Percentiles rank a stretch among this genome's conserved stretches.
Evolutionary conservation across 352 stramenopile genomes (phyloP).

Genomic region (Globisporangium viniferum): DNA sequence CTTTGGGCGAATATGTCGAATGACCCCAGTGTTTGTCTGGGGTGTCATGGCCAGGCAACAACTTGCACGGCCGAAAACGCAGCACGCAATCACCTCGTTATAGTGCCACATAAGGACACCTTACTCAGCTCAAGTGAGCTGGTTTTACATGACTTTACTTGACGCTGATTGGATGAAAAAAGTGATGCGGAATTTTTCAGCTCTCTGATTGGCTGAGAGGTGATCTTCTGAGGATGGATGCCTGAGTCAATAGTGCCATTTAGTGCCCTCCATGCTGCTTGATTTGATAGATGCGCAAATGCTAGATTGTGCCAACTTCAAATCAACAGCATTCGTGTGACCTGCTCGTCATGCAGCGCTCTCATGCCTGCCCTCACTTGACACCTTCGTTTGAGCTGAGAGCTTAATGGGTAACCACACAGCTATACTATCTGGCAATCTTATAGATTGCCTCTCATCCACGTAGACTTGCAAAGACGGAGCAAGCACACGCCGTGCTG

Average conservation of each 20-base stretch:
- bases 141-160: not conserved
- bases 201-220: not conserved
- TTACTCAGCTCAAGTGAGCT: conserved; percentile 1
- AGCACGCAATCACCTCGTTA: conserved; percentile 4
- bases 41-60: not conserved
- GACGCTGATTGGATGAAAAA: not conserved
- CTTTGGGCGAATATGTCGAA: conserved; percentile 1
- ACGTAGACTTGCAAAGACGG: not conserved
- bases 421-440: not conserved
- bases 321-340: not conserved
- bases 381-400: not conserved
- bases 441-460: not conserved
- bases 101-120: not conserved
- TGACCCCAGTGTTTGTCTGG: not conserved
- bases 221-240: not conserved
- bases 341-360: conserved; percentile 1
- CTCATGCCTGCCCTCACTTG: not conserved
- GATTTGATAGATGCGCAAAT: not conserved
- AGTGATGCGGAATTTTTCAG: not conserved
- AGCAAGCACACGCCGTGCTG: not conserved
- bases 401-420: not conserved
- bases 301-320: not conserved
- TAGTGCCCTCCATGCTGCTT: not conserved
- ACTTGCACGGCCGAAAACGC: not conserved
- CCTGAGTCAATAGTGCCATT: not conserved